phyloP scores from a whole-genome alignment of 2,329 filamentous ascomycete species.

The Stenocarpella maydis region DNA sequence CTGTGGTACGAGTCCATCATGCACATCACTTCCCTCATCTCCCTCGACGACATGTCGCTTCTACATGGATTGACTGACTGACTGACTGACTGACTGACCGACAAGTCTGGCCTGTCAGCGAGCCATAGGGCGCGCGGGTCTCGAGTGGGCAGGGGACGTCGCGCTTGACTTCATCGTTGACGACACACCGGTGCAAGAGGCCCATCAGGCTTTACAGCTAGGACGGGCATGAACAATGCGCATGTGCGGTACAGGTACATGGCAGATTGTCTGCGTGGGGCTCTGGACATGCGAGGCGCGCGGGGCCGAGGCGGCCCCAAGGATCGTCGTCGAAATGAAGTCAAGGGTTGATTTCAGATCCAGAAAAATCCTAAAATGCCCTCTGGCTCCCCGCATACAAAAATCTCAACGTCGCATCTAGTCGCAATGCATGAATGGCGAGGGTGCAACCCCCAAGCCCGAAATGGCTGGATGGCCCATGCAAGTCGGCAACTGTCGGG shows the following conservation, averaged over 20 bases:
- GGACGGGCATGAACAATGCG: conserved; percentile 5
- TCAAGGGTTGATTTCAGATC: conserved; percentile 1
- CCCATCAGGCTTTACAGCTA: conserved; percentile 20
- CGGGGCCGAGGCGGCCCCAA: conserved; percentile 23
- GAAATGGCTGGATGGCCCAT: conserved; percentile 17
- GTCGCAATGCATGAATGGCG: background rate
- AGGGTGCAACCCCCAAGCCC: conserved; percentile 10
- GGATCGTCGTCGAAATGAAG: conserved; percentile 20
- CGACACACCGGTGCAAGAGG: conserved; percentile 2
- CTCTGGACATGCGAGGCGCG: conserved; percentile 16
- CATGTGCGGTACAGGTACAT: conserved; percentile 15
- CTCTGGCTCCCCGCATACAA: background rate
- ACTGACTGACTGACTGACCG: conserved; percentile 7
- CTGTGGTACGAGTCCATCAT: background rate
- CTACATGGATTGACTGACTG: background rate
- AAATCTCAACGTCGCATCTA: conserved; percentile 17
- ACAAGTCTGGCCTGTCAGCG: conserved; percentile 3
- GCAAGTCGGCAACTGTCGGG: conserved; percentile 25
- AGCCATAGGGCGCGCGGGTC: conserved; percentile 14
- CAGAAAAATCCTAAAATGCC: background rate
- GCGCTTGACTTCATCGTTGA: conserved; percentile 24
- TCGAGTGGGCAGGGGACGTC: conserved; percentile 19
- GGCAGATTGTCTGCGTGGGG: background rate
- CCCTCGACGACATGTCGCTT: conserved; percentile 13
- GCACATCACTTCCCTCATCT: background rate